Evolutionary conservation across 768 basidiomycete species (phyloP), one percentile per base, ranked within the genome.

Genomic region (Suillus alpinus): DNA sequence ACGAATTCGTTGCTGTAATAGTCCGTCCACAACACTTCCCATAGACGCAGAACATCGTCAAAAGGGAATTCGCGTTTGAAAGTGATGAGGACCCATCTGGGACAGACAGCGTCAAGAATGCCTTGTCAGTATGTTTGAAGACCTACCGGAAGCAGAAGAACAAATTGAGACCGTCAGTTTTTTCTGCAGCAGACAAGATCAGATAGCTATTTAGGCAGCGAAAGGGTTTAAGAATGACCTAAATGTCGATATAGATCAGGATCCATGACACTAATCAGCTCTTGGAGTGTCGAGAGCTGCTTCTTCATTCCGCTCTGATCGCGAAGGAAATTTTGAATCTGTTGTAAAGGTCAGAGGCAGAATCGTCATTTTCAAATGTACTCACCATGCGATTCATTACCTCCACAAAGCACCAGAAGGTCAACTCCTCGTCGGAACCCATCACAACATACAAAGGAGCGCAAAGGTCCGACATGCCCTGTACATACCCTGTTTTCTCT

Each of bases 301-400:
- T 89, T 88, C 81, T 94, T 95, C 97, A 99, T 99, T 4, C 97
- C 97, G 62, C 91, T 93, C 71, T 99, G 97, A 69, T 99, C 97
- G 6, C 94, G 86, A 41, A 94, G 80, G 74, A 99, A 99, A 73
- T 99, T 98, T 69, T 88, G 85, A 77, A 95, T 92, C 95, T 97
- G 70, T 14, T 18, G 62, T 37, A 59, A 40, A 18, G 51, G 39
- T 67, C 34, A 65, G 46, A 5, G 23, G 57, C 63, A 56, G 18
- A 52, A 56, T 44, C 34, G 37, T 18, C 4, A 7, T 57, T 23
- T 23, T 26, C 55, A 65, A 41, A 41, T 32, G 14, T 7, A 78
- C 86, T 60, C 58, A 92, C 95, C 94, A 97, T 97, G 59, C 92
- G 87, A 68, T 91, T 83, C 97, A 99, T 98, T 63, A 95, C 85